Conservation (phyloP, 73 alveolate genomes). For the Paramecium bursaria region DNA sequence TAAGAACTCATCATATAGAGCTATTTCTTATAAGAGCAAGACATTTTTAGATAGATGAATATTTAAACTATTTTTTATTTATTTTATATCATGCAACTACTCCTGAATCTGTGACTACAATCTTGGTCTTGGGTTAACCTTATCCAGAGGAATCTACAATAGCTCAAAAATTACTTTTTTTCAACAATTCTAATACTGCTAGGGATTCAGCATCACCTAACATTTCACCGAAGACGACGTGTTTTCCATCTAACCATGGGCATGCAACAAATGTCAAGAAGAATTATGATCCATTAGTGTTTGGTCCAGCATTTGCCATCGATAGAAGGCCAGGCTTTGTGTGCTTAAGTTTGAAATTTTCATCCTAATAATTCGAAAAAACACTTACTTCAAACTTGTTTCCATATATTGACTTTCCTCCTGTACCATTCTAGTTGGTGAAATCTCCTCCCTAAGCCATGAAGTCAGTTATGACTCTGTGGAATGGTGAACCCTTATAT, state of each 20-base stretch:
- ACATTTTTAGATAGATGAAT: constrained; percentile 59
- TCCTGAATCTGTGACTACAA: constrained; percentile 23
- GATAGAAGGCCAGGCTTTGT: constrained; percentile 89
- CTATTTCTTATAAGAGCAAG: constrained; percentile 16
- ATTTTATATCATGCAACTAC: not conserved
- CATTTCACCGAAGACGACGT: constrained; percentile 95
- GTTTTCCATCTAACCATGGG: constrained; percentile 91
- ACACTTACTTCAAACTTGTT: constrained; percentile 69
- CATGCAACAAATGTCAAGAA: constrained; percentile 85
- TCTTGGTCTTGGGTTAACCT: constrained; percentile 10
- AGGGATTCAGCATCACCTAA: constrained; percentile 74
- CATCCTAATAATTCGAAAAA: constrained; percentile 73
- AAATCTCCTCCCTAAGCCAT: constrained; percentile 97
- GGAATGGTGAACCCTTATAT: constrained; percentile 93
- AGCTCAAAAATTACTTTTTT: constrained; percentile 6
- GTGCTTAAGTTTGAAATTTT: constrained; percentile 86
- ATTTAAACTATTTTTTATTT: no score
- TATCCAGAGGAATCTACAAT: constrained; percentile 33
- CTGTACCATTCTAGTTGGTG: constrained; percentile 90
- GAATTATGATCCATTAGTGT: constrained; percentile 96
- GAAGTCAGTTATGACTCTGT: constrained; percentile 94
- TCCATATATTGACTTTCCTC: constrained; percentile 96
- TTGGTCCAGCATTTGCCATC: constrained; percentile 99
- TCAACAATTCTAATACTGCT: constrained; percentile 73
- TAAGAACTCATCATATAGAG: not conserved